Percentiles rank a stretch among this genome's conserved stretches.
phyloP scores from a whole-genome alignment of 768 basidiomycete genomes.

The Tylopilus subfusipes region DNA sequence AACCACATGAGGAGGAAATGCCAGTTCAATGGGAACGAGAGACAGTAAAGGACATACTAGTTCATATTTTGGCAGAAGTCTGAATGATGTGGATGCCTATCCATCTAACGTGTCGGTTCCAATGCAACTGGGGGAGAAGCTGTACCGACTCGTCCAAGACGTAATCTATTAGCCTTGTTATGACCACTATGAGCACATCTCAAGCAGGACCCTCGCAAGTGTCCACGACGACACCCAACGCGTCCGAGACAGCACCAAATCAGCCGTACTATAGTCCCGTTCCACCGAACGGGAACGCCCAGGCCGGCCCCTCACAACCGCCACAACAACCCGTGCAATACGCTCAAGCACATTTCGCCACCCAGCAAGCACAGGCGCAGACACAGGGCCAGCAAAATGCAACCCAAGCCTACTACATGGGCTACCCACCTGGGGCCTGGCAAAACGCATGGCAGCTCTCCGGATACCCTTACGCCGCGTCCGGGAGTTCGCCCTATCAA shows the following conservation, averaged over 20 bases:
- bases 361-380: slow-evolving; percentile 18
- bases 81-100: no score
- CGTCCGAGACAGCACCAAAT: slow-evolving; percentile 7
- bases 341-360: slow-evolving; percentile 15
- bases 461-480: slow-evolving; percentile 29
- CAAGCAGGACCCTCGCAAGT: slow-evolving; percentile 39
- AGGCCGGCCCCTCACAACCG: slow-evolving; percentile 17
- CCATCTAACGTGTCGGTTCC: neutral
- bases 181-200: slow-evolving; percentile 35
- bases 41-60: slow-evolving; percentile 66
- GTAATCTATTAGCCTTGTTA: slow-evolving; percentile 1
- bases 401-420: slow-evolving; percentile 31
- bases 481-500: slow-evolving; percentile 31
- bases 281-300: slow-evolving; percentile 11
- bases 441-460: slow-evolving; percentile 35
- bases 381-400: slow-evolving; percentile 27
- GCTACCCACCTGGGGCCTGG: slow-evolving; percentile 33
- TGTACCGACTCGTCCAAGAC: no score
- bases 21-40: slow-evolving; percentile 36
- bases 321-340: slow-evolving; percentile 18
- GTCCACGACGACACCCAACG: slow-evolving; percentile 5
- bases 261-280: slow-evolving; percentile 14
- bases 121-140: neutral
- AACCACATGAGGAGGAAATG: slow-evolving; percentile 12
- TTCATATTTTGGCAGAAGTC: slow-evolving; percentile 53